Base-by-base conservation (phyloP, 805 yeast genomes). In the Metschnikowia drakensbergensis region DNA sequence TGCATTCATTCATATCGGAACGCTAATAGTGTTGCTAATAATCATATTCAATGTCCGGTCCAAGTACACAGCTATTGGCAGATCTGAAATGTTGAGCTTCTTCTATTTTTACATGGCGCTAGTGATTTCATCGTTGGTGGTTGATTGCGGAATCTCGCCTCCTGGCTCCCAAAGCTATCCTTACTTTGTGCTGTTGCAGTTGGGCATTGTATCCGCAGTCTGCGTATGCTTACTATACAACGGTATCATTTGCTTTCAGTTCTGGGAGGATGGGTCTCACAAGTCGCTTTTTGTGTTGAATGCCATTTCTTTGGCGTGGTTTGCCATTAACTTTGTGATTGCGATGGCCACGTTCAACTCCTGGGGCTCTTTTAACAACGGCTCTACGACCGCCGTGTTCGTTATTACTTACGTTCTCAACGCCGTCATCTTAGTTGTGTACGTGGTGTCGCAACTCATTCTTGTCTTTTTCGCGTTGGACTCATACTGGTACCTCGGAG, bases 11-110 rank as follows among this genome's bases (percentile, higher is more conserved):
- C 88, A 91, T 61, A 82, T 92, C 45, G 89, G 86, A 1, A 81
- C 88, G 0, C 67, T 94, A 31, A 67, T 78, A 5, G 77, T 88
- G 37, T 54, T 86, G 33, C 71, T 84, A 43, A 77, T 89, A 57
- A 86, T 91, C 47, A 73, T 90, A 9, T 87, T 83, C 71, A 84
- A 86, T 57, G 82, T 91, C 38, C 76, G 91, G 62, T 74, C 84
- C 50, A 89, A 92, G 71, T 91, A 88, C 63, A 94, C 99, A 0
- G 97, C 98, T 9, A 91, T 94, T 50, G 98, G 97, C 3, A 76
- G 98, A 52, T 75, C 82, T 9, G 99, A 94, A 62, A 86, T 90
- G 83, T 67, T 88, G 46, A 80, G 79, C 55, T 84, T 87, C 61
- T 84, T 83, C 65, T 82, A 84, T 66, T 59, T 80, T 37, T 75